Percentiles rank a stretch among this genome's conserved stretches.
Evolutionary conservation across 208 protist genomes (phyloP).

Genomic region (Zelonia costaricensis): DNA sequence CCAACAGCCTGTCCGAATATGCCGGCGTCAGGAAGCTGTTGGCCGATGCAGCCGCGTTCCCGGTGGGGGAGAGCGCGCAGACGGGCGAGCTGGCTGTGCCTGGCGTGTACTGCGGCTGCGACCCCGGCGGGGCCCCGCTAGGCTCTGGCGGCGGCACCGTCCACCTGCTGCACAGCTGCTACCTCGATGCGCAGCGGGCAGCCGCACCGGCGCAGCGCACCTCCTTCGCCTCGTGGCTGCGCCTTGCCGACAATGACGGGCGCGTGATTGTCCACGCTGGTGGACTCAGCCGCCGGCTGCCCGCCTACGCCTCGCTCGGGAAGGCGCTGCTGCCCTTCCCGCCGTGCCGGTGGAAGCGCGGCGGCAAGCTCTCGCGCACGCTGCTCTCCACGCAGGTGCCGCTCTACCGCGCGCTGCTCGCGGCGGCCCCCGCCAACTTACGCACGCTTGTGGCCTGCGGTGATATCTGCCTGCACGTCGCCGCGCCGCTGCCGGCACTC

Average conservation of each 20-base stretch:
- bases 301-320: constrained; percentile 39
- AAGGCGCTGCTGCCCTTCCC: constrained; percentile 55
- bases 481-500: constrained; percentile 5
- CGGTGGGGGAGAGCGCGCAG: neutral
- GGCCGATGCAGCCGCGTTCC: constrained; percentile 12
- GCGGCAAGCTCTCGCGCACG: constrained; percentile 34
- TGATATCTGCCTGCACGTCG: constrained; percentile 34
- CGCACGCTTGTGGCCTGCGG: constrained; percentile 46
- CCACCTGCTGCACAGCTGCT: constrained; percentile 42
- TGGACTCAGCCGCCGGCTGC: constrained; percentile 55
- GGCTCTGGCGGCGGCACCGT: constrained; percentile 50
- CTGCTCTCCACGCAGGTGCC: constrained; percentile 42
- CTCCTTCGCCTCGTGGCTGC: constrained; percentile 26
- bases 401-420: constrained; percentile 21
- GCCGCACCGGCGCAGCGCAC: neutral
- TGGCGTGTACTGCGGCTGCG: constrained; percentile 31
- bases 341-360: constrained; percentile 30
- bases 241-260: constrained; percentile 24
- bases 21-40: constrained; percentile 19
- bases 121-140: constrained; percentile 32
- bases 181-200: constrained; percentile 14
- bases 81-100: neutral
- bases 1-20: constrained; percentile 8
- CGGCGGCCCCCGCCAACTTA: constrained; percentile 25
- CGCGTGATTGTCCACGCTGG: constrained; percentile 54